Conservation (phyloP, 139 green algal genomes). For the Dunaliella primolecta region DNA sequence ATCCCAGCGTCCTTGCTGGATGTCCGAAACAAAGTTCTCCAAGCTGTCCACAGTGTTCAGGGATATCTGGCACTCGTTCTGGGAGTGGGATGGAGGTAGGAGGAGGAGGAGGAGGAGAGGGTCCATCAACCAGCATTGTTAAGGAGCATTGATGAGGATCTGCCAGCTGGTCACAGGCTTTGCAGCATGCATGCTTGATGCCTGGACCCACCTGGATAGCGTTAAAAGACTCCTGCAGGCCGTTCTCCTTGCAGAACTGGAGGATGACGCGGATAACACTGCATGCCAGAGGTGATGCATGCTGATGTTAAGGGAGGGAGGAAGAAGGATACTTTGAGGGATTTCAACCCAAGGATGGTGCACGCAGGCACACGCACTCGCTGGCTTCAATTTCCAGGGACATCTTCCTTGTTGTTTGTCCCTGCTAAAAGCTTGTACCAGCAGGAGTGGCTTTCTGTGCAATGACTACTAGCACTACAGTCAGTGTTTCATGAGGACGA, state of each 20-base stretch:
- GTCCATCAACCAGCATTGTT: neutral
- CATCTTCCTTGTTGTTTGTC: too few species aligned
- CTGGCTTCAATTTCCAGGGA: slow-evolving; percentile 85
- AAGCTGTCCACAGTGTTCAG: slow-evolving; percentile 93
- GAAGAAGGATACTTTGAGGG: neutral
- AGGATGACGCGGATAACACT: slow-evolving; percentile 97
- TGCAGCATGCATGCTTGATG: slow-evolving; percentile 5
- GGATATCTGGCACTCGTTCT: slow-evolving; percentile 91
- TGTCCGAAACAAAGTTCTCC: slow-evolving; percentile 87
- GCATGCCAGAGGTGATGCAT: slow-evolving; percentile 27
- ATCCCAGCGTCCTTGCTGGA: slow-evolving; percentile 89
- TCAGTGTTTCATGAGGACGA: too few species aligned
- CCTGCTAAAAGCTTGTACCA: too few species aligned
- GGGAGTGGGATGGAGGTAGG: neutral
- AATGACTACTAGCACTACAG: too few species aligned
- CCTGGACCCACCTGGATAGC: slow-evolving; percentile 69
- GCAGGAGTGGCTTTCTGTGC: too few species aligned
- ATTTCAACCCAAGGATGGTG: neutral
- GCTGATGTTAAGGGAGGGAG: neutral
- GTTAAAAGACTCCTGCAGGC: slow-evolving; percentile 80
- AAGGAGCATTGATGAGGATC: neutral
- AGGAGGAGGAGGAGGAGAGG: neutral
- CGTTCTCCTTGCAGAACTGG: slow-evolving; percentile 97
- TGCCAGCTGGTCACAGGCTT: neutral
- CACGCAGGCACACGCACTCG: slow-evolving; percentile 57